Base-by-base conservation (phyloP, 1,284 basidiomycete genomes). In the Amylostereum areolatum region DNA sequence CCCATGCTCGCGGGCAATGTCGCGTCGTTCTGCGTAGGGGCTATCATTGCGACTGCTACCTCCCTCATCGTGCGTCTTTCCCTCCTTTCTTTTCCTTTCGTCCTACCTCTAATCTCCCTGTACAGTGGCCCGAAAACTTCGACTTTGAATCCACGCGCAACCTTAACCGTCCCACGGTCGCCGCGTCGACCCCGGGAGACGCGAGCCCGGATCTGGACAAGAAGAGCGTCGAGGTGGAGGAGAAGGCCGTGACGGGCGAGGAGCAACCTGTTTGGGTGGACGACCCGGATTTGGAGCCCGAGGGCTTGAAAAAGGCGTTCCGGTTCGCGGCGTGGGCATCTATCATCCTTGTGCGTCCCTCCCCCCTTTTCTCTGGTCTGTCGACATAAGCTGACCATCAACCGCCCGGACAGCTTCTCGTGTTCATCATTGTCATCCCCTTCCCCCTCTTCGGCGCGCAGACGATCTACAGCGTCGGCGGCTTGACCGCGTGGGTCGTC, bases 1-100 rank as follows among this genome's bases (percentile, higher is more conserved):
- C 83, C 87, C 59, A 89, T 89, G 85, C 74, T 96, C 12, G 85
- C 92, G 0, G 92, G 93, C 4, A 95, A 96, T 67, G 69, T 96
- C 10, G 86, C 89, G 1, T 85, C 92, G 0, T 90, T 97, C 57
- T 83, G 83, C 24, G 75, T 90, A 25, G 89, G 92, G 5, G 88
- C 77, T 1, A 83, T 97, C 51, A 72, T 97, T 57, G 79, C 89
- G 0, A 69, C 83, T 29, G 71, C 68, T 0, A 71, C 77, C 39
- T 89, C 89, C 0, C 64, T 81, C 41, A 66, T 89, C 42, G 82
- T 83, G 58, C 53, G 80, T 37, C 3, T 36, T 35, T 31, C 5
- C 33, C 32, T 83, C 85, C 24, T 28, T 34, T 34, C 29, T 28
- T 45, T 31, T 36, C 36, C 7, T 32, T 29, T 18, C 33, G 6